A percentile compares a stretch with the other conserved stretches of the same genome.
phyloP scores from a whole-genome alignment of 495 filamentous ascomycete genomes.

The Penicillium macrosclerotiorum region DNA sequence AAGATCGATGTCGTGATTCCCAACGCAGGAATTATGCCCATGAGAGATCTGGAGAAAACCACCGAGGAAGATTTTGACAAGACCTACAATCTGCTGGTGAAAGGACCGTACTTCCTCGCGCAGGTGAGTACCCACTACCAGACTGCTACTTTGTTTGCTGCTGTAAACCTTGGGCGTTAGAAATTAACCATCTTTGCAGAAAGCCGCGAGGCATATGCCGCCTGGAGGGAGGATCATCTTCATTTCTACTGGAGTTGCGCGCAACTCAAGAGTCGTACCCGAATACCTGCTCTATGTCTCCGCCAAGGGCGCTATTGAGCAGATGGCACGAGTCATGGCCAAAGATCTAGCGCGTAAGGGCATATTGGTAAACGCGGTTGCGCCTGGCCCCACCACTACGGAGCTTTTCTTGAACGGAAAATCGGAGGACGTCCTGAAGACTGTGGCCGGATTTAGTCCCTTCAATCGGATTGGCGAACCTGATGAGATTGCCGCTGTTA shows the following conservation, averaged over 20 bases:
- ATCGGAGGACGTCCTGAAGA: conserved; percentile 54
- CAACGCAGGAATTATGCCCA: conserved; percentile 56
- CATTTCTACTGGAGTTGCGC: conserved; percentile 54
- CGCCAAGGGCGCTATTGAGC: conserved; percentile 69
- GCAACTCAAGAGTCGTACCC: conserved; percentile 47
- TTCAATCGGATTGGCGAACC: conserved; percentile 56
- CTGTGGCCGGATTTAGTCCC: conserved; percentile 51
- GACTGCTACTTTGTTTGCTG: neutral
- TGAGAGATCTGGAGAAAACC: conserved; percentile 53
- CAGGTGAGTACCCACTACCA: conserved; percentile 39
- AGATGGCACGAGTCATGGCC: conserved; percentile 60
- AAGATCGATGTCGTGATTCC: conserved; percentile 64
- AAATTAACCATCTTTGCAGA: conserved; percentile 32
- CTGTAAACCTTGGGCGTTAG: neutral
- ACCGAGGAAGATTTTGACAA: conserved; percentile 60
- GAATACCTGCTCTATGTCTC: conserved; percentile 60
- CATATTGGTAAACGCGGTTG: conserved; percentile 62
- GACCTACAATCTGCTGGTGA: conserved; percentile 59
- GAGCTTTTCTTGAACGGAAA: conserved; percentile 67
- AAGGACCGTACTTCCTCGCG: conserved; percentile 64
- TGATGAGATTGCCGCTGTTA: conserved; percentile 59
- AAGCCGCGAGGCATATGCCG: conserved; percentile 61
- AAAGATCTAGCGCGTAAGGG: conserved; percentile 63
- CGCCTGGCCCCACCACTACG: conserved; percentile 64
- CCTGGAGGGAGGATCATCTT: conserved; percentile 57